phyloP scores from a whole-genome alignment of 2,329 filamentous ascomycete species.

The Hypoxylon sp. region DNA sequence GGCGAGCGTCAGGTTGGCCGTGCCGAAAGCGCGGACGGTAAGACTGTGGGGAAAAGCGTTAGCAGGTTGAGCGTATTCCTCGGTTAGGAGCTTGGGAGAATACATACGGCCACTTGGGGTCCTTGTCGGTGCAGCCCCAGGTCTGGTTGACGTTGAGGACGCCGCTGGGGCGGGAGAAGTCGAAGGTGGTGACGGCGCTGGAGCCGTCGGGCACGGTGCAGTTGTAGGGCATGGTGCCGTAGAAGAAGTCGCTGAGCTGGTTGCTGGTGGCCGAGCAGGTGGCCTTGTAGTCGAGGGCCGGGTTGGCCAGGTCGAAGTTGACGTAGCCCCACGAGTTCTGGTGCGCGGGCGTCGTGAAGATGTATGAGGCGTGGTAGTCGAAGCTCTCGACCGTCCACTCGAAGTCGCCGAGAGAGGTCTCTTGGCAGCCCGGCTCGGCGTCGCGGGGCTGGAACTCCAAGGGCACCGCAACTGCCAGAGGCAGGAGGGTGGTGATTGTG shows the following conservation, averaged over 20 bases:
- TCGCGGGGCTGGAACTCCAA: constrained; percentile 31
- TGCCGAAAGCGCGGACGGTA: constrained; percentile 47
- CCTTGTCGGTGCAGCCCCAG: constrained; percentile 55
- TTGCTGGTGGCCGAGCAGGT: constrained; percentile 53
- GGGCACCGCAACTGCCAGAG: constrained; percentile 42
- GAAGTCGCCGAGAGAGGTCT: constrained; percentile 46
- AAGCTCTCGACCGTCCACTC: constrained; percentile 55
- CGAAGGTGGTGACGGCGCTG: constrained; percentile 51
- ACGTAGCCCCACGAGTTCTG: constrained; percentile 58
- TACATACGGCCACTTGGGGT: constrained; percentile 50
- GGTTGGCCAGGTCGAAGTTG: constrained; percentile 59
- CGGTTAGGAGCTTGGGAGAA: background rate
- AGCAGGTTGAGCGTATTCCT: background rate
- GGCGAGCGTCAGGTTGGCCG: constrained; percentile 45
- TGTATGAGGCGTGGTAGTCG: constrained; percentile 57
- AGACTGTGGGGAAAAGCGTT: constrained; percentile 37
- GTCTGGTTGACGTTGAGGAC: constrained; percentile 56
- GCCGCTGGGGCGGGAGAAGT: constrained; percentile 49
- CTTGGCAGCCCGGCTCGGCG: constrained; percentile 45
- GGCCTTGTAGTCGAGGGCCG: constrained; percentile 49
- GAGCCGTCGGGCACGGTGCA: constrained; percentile 50
- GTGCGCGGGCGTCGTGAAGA: constrained; percentile 60
- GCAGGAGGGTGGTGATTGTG: constrained; percentile 39
- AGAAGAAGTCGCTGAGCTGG: constrained; percentile 59
- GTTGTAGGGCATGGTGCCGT: constrained; percentile 54